phyloP scores from a whole-genome alignment of 2,329 filamentous ascomycete genomes.

The Penicillium sp. region DNA sequence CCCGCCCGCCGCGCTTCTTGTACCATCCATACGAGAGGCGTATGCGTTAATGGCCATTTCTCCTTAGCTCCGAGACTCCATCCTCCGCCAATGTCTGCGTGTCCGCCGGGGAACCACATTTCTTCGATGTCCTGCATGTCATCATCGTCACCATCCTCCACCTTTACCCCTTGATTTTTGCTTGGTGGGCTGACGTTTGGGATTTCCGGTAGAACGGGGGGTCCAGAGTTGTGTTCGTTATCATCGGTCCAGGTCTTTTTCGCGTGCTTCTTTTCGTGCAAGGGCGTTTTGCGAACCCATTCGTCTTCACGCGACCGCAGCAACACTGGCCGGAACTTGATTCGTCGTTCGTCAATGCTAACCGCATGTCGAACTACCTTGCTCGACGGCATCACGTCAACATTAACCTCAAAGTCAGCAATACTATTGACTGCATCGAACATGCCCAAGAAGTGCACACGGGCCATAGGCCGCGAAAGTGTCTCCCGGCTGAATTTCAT shows the following conservation, averaged over 20 bases:
- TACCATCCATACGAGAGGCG: slow-evolving; percentile 68
- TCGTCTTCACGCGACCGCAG: slow-evolving; percentile 1
- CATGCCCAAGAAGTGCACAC: slow-evolving; percentile 24
- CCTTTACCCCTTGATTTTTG: background rate
- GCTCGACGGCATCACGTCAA: slow-evolving; percentile 30
- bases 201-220: slow-evolving; percentile 2
- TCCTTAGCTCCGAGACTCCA: slow-evolving; percentile 59
- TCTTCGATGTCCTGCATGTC: slow-evolving; percentile 66
- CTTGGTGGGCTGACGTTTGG: background rate
- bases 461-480: slow-evolving; percentile 44
- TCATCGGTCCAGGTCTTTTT: background rate
- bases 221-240: background rate
- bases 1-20: slow-evolving; percentile 61
- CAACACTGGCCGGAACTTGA: slow-evolving; percentile 45
- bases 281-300: background rate
- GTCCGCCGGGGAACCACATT: slow-evolving; percentile 68
- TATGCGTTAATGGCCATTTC: slow-evolving; percentile 57
- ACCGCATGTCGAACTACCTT: slow-evolving; percentile 53
- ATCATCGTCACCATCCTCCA: background rate
- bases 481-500: slow-evolving; percentile 78
- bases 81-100: slow-evolving; percentile 73
- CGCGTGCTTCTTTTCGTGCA: background rate
- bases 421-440: slow-evolving; percentile 30
- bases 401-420: slow-evolving; percentile 16
- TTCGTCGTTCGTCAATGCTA: slow-evolving; percentile 52